Conservation (phyloP, 768 basidiomycete genomes). For the Lanmaoa pseudosensibilis region DNA sequence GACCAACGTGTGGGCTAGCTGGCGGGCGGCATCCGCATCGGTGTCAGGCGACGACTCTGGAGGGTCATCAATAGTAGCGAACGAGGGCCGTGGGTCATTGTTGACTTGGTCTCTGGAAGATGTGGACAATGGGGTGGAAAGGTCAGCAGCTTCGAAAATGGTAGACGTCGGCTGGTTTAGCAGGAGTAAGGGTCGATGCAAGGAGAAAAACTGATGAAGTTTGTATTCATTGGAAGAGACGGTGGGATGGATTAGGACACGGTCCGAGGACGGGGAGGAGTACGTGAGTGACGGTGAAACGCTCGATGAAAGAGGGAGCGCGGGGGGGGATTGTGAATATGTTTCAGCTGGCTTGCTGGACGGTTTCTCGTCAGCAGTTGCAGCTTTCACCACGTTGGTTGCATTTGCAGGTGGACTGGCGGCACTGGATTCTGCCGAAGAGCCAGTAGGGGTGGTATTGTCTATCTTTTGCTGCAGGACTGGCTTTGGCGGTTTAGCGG, state of each 20-base stretch:
- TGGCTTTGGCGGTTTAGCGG: constrained; percentile 61
- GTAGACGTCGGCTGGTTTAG: constrained; percentile 60
- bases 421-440: constrained; percentile 29
- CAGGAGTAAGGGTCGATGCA: constrained; percentile 76
- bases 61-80: constrained; percentile 40
- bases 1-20: constrained; percentile 73
- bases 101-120: constrained; percentile 24
- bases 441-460: constrained; percentile 37
- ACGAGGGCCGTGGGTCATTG: constrained; percentile 26
- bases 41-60: constrained; percentile 60
- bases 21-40: constrained; percentile 77
- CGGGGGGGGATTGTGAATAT: constrained; percentile 19
- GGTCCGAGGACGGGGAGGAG: constrained; percentile 6
- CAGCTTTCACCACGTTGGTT: constrained; percentile 15
- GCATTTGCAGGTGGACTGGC: constrained; percentile 16
- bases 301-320: constrained; percentile 8
- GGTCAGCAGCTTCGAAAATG: constrained; percentile 44
- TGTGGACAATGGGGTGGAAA: constrained; percentile 19
- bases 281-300: constrained; percentile 18
- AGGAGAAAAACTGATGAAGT: constrained; percentile 81
- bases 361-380: constrained; percentile 29
- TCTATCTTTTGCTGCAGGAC: constrained; percentile 45
- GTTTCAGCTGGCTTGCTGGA: constrained; percentile 25
- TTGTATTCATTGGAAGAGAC: constrained; percentile 70
- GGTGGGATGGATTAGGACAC: constrained; percentile 47